These are phyloP conservation scores for Neofusicoccum parvum DNA, from an alignment of 2,329 filamentous ascomycete species.

Conservation along the genomic window DNA sequence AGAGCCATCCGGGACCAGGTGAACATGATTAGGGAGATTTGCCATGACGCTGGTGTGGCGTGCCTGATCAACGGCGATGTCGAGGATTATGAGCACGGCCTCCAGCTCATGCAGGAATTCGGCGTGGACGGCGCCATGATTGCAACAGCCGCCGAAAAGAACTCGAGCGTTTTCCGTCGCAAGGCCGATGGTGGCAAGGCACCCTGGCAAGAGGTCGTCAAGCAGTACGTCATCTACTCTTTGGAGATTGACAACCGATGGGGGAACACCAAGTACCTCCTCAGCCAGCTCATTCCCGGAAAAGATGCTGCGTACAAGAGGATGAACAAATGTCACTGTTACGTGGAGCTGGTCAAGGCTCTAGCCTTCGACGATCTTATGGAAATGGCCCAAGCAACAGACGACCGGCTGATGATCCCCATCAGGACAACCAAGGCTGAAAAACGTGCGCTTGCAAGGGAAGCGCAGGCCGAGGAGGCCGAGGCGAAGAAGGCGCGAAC, in stretches of 20 bases:
- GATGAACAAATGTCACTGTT: constrained; percentile 69
- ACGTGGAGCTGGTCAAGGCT: constrained; percentile 66
- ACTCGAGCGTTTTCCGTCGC: constrained; percentile 81
- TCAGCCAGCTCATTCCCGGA: constrained; percentile 83
- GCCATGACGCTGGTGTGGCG: constrained; percentile 81
- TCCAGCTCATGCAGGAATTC: constrained; percentile 72
- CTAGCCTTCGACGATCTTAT: constrained; percentile 67
- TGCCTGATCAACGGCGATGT: constrained; percentile 98
- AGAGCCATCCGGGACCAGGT: constrained; percentile 84
- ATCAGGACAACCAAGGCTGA: constrained; percentile 17
- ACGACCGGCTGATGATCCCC: constrained; percentile 54
- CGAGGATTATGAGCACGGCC: constrained; percentile 69
- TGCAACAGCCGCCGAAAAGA: constrained; percentile 86
- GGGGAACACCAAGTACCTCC: constrained; percentile 89
- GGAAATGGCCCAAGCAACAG: constrained; percentile 65
- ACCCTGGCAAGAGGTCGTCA: constrained; percentile 76
- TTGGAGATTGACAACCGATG: constrained; percentile 83
- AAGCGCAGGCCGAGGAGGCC: background rate
- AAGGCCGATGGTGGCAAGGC: constrained; percentile 69
- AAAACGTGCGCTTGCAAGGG: constrained; percentile 12
- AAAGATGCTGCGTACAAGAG: constrained; percentile 66
- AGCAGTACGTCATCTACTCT: constrained; percentile 71
- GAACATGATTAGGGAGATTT: constrained; percentile 78
- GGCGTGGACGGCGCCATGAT: constrained; percentile 97
- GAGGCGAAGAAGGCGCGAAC: constrained; percentile 7